Conservation (phyloP, 495 filamentous ascomycete species). For the Cercophora sp. region DNA sequence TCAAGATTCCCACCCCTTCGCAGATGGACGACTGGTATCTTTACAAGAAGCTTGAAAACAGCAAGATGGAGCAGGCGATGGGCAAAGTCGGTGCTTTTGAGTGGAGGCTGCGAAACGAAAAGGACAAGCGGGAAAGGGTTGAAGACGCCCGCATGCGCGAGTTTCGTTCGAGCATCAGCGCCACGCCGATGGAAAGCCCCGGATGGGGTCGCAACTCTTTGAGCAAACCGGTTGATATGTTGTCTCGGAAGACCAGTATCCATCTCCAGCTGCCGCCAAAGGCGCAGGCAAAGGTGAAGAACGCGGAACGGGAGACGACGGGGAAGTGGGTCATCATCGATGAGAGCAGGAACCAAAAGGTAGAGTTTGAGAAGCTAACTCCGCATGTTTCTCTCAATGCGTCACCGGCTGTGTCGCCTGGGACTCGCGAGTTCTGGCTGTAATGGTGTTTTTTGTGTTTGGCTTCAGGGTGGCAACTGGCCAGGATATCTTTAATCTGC, state of each 20-base stretch:
- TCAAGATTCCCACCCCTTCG: conserved; percentile 37
- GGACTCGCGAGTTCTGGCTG: no score
- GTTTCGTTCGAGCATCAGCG: conserved; percentile 12
- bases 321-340: conserved; percentile 4
- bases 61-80: conserved; percentile 18
- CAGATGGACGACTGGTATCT: conserved; percentile 47
- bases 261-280: not conserved
- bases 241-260: not conserved
- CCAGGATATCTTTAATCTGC: no score
- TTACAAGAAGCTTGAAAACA: conserved; percentile 36
- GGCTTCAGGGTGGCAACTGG: no score
- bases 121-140: conserved; percentile 8
- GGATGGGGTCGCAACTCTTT: not conserved
- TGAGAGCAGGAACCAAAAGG: no score
- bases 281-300: not conserved
- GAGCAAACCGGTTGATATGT: no score
- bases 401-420: no score
- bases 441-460: no score
- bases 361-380: no score
- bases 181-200: not conserved
- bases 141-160: conserved; percentile 6
- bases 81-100: conserved; percentile 3
- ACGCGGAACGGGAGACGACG: not conserved
- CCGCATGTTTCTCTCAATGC: no score
- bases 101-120: conserved; percentile 9